Conservation (phyloP, 495 filamentous ascomycete species). For the Penicillium desertorum region DNA sequence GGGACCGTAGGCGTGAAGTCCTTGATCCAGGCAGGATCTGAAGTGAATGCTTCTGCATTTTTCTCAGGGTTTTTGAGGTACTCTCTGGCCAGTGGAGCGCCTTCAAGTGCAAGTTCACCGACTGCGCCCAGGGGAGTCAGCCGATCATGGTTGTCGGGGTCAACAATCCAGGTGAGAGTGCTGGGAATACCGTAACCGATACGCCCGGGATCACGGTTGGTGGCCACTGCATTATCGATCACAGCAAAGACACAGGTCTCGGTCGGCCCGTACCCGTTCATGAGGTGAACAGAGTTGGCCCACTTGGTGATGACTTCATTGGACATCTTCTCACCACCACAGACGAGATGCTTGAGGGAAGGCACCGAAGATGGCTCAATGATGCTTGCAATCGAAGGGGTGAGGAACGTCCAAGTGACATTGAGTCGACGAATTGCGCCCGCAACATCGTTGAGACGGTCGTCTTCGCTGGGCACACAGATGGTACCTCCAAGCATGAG, state of each 20-base stretch:
- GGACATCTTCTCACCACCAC: constrained; percentile 50
- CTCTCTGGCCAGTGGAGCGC: constrained; percentile 48
- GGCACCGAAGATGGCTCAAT: constrained; percentile 49
- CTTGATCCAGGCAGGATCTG: constrained; percentile 37
- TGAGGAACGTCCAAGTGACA: constrained; percentile 53
- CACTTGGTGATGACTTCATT: constrained; percentile 54
- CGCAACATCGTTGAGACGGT: constrained; percentile 51
- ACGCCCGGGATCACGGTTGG: constrained; percentile 38
- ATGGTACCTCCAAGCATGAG: constrained; percentile 58
- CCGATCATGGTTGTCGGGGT: constrained; percentile 47
- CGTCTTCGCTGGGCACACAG: constrained; percentile 61
- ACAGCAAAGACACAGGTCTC: constrained; percentile 49
- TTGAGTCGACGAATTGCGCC: constrained; percentile 49
- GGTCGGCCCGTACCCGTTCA: constrained; percentile 62
- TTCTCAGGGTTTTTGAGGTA: constrained; percentile 55
- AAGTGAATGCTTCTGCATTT: constrained; percentile 50
- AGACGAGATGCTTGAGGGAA: constrained; percentile 42
- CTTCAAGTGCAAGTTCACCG: constrained; percentile 55
- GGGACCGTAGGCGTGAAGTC: constrained; percentile 24
- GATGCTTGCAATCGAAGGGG: constrained; percentile 53
- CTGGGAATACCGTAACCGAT: constrained; percentile 51
- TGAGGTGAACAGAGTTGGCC: constrained; percentile 47
- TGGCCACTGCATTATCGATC: constrained; percentile 34
- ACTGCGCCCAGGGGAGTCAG: constrained; percentile 53
- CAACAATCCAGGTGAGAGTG: constrained; percentile 56